Base-by-base conservation (phyloP, 2,329 filamentous ascomycete species). In the Fusarium brevicatenulatum region DNA sequence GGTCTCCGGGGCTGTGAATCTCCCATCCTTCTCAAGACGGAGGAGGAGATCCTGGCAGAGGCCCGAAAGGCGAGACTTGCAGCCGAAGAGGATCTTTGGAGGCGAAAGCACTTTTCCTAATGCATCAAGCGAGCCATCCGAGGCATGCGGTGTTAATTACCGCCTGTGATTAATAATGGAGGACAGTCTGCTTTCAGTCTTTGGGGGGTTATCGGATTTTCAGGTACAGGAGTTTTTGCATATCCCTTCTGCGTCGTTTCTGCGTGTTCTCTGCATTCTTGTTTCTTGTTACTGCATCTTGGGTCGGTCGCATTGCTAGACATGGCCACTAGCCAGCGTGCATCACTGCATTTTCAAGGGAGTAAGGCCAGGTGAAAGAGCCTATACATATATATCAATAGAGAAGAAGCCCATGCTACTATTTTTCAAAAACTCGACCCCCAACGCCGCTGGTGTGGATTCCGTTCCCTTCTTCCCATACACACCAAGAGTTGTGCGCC, bases 1-100 rank as follows among this genome's bases (percentile, higher is more conserved):
- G 92, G 92, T 18, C 83, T 95, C 63, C 83, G 89, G 56, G 92
- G 91, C 4, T 86, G 85, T 70, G 82, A 86, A 43, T 80, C 79
- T 23, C 84, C 84, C 15, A 68, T 77, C 57, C 60, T 79, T 53
- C 71, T 82, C 68, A 83, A 81, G 78, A 82, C 81, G 13, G 85
- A 88, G 74, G 85, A 88, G 40, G 84, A 88, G 71, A 84, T 88
- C 63, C 73, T 82, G 50, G 83, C 83, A 57, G 83, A 85, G 60
- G 85, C 83, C 13, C 77, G 84, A 43, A 77, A 79, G 58, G 82
- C 82, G 13, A 80, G 82, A 55, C 49, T 80, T 23, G 79, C 77
- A 5, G 82, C 81, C 36, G 85, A 87, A 16, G 85, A 88, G 55
- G 85, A 87, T 66, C 82, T 85, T 40, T 80, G 85, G 80, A 81